Percentiles rank a stretch among this genome's conserved stretches.
Conservation (phyloP, 2,329 filamentous ascomycete genomes). For the Calonectria pseudoturangicola region DNA sequence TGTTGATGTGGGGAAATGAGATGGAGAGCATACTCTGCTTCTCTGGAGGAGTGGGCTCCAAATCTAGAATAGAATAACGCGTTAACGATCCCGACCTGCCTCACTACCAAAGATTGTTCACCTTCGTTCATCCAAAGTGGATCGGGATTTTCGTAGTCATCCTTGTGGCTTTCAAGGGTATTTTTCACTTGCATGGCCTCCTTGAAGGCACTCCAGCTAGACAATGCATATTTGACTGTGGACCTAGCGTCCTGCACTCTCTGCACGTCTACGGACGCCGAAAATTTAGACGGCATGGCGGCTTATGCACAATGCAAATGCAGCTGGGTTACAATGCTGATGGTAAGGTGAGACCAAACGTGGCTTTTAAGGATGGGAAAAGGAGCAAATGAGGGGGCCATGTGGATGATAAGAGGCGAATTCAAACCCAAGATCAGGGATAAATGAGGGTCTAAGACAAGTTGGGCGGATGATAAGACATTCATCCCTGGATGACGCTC, state of each 20-base stretch:
- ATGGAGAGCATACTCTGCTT: neutral
- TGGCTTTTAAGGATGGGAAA: neutral
- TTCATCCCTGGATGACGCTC: neutral
- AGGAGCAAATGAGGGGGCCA: neutral
- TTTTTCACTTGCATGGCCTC: neutral
- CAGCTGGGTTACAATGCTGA: neutral
- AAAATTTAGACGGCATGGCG: neutral
- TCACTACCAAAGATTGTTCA: neutral
- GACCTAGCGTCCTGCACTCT: neutral
- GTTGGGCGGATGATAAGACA: neutral
- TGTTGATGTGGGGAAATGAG: neutral
- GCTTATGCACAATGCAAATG: neutral
- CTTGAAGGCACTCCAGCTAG: neutral
- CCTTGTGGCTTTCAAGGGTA: neutral
- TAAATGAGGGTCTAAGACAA: neutral
- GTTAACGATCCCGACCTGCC: neutral
- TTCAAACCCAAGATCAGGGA: neutral
- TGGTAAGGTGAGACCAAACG: neutral
- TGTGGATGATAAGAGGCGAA: neutral
- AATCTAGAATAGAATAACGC: neutral
- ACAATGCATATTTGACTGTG: neutral
- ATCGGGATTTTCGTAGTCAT: neutral
- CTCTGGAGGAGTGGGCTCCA: neutral
- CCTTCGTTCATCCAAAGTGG: slow-evolving; percentile 5
- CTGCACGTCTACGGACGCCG: neutral